Base-by-base conservation (phyloP, 345 rosid species). In the Rhizophora mangle region DNA sequence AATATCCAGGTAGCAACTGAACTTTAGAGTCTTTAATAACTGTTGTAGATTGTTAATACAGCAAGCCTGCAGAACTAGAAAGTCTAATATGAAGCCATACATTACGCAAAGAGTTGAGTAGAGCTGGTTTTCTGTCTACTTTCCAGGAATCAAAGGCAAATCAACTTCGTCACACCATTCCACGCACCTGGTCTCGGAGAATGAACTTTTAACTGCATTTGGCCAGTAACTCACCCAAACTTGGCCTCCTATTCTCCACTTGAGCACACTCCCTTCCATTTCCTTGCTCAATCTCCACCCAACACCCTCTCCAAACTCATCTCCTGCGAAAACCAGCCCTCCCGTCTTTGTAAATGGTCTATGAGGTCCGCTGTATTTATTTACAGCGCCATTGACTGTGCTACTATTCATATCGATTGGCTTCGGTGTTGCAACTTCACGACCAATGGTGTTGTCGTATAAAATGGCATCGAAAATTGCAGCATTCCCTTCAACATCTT, bases 91-190 rank as follows among this genome's bases (percentile, higher is more conserved):
- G 49, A 43, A 43, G 49, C 49, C 49, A 13, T 43, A 43, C 19
- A 43, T 13, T 3, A 43, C 15, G 4, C 19, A 13, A 43, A 3
- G 3, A 5, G 3, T 4, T 13, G 49, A 3, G 49, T 43, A 43
- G 49, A 43, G 49, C 49, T 13, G 49, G 29, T 3, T 21, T 30
- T 8, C 20, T 11, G 43, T 65, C 4, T 73, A 67, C 60, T 79
- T 76, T 6, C 60, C 80, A 27, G 85, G 82, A 73, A 90, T 79
- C 64, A 93, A 76, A 34, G 96, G 97, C 81, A 93, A 69, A 82
- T 93, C 98, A 62, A 93, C 81, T 75, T 93, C 98, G 62, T 91
- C 92, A 51, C 86, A 89, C 96, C 96, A 90, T 24, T 89, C 88
- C 60, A 93, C 96, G 51, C 82, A 84, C 81, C 97, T 86, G 0